phyloP scores from a whole-genome alignment of 805 yeast genomes.

The Candida tallmaniae region DNA sequence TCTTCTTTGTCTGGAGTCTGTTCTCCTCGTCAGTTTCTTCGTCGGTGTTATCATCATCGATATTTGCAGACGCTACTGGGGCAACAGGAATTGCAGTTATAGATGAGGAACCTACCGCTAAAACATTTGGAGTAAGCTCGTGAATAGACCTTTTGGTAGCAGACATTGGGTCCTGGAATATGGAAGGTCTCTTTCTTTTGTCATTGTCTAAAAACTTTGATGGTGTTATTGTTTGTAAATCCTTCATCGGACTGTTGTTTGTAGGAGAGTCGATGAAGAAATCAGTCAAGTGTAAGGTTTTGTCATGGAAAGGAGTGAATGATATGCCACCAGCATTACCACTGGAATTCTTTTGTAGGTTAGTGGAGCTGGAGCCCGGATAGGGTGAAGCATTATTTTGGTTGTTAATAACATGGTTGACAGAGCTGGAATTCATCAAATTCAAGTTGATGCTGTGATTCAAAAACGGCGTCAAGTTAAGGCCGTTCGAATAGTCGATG shows the following conservation, averaged over 20 bases:
- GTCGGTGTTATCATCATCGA: conserved; percentile 16
- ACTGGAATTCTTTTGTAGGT: neutral
- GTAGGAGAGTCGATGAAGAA: conserved; percentile 44
- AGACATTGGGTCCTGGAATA: conserved; percentile 24
- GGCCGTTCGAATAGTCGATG: conserved; percentile 28
- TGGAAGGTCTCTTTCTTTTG: conserved; percentile 14
- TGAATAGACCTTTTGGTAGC: conserved; percentile 32
- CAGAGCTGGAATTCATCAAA: conserved; percentile 11
- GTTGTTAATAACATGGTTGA: conserved; percentile 4
- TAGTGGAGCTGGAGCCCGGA: neutral
- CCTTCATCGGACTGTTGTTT: conserved; percentile 30
- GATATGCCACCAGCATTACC: conserved; percentile 1
- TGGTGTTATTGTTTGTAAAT: conserved; percentile 37
- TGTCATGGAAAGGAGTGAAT: conserved; percentile 41
- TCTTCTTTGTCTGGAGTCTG: conserved; percentile 4
- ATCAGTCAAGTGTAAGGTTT: conserved; percentile 36
- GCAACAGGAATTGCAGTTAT: conserved; percentile 13
- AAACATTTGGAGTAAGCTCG: conserved; percentile 31
- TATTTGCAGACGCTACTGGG: conserved; percentile 5
- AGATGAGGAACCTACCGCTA: conserved; percentile 19
- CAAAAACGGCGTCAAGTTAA: conserved; percentile 40
- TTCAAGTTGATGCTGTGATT: conserved; percentile 27
- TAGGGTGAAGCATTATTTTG: neutral
- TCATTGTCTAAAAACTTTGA: conserved; percentile 29
- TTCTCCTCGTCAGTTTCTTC: conserved; percentile 6